Evolutionary conservation across 1,139 yeast genomes (phyloP).

Genomic region (Yamadazyma buinensis): DNA sequence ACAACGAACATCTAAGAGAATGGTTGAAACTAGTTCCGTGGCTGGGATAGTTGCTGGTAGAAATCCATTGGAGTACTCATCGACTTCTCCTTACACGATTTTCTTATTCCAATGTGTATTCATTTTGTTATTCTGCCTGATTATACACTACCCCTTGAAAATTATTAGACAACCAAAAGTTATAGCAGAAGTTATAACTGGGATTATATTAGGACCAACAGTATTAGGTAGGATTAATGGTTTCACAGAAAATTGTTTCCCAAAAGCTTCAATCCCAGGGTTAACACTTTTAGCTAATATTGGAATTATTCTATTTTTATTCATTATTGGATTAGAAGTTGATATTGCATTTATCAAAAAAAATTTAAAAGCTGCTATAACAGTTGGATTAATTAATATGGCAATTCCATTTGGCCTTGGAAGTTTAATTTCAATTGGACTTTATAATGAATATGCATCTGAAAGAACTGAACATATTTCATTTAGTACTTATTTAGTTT

Average conservation of each 20-base stretch:
- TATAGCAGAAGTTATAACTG: conserved; percentile 74
- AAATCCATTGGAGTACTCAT: conserved; percentile 58
- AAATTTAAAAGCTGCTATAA: conserved; percentile 55
- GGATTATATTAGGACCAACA: conserved; percentile 66
- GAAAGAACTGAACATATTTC: conserved; percentile 34
- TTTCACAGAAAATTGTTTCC: conserved; percentile 63
- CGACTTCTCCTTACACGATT: conserved; percentile 55
- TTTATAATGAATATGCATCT: conserved; percentile 49
- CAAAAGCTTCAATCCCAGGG: conserved; percentile 57
- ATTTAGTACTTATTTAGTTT: conserved; percentile 73
- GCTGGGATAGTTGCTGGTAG: conserved; percentile 71
- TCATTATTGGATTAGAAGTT: conserved; percentile 75
- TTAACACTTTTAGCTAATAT: conserved; percentile 65
- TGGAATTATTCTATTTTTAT: conserved; percentile 69
- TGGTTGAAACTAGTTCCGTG: conserved; percentile 22
- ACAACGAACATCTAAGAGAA: too few species aligned
- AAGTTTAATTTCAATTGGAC: conserved; percentile 63
- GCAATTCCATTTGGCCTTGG: conserved; percentile 78
- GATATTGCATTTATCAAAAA: conserved; percentile 60
- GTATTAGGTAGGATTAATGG: conserved; percentile 68
- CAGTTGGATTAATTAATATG: conserved; percentile 69
- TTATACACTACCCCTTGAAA: conserved; percentile 56
- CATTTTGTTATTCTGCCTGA: conserved; percentile 50
- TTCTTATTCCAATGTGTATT: conserved; percentile 60
- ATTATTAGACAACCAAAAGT: conserved; percentile 69